A percentile compares a stretch with the other conserved stretches of the same genome.
Evolutionary conservation across 495 filamentous ascomycete species (phyloP).

Genomic region (Poronia punctata): DNA sequence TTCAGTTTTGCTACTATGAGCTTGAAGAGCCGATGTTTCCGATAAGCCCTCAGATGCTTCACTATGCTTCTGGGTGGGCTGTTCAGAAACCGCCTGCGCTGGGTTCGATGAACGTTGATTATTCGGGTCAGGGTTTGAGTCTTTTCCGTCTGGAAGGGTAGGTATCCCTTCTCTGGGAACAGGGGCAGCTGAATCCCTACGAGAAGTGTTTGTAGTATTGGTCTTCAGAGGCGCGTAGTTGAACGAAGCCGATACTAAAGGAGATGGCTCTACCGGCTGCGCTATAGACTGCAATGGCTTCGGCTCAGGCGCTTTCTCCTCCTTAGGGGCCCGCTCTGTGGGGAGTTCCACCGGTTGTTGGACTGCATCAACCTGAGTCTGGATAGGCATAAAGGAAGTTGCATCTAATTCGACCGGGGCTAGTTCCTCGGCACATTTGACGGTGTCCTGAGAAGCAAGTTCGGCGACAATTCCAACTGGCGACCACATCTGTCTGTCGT

Average conservation of each 20-base stretch:
- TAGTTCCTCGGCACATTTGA: slow-evolving; percentile 32
- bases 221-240: slow-evolving; percentile 17
- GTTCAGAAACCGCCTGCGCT: slow-evolving; percentile 3
- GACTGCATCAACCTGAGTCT: slow-evolving; percentile 9
- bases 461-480: slow-evolving; percentile 40
- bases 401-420: slow-evolving; percentile 36
- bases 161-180: not conserved
- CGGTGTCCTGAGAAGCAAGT: slow-evolving; percentile 29
- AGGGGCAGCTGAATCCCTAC: not conserved
- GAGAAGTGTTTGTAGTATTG: not conserved
- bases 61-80: slow-evolving; percentile 8
- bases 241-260: slow-evolving; percentile 23
- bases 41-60: slow-evolving; percentile 12
- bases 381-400: slow-evolving; percentile 12
- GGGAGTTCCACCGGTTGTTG: slow-evolving; percentile 23
- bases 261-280: slow-evolving; percentile 17
- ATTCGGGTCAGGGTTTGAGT: slow-evolving; percentile 3
- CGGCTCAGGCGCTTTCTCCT: slow-evolving; percentile 14
- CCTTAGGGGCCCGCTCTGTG: slow-evolving; percentile 24
- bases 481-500: slow-evolving; percentile 10
- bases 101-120: slow-evolving; percentile 32
- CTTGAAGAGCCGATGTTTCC: slow-evolving; percentile 16
- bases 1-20: slow-evolving; percentile 20
- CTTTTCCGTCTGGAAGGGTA: not conserved
- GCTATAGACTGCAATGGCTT: slow-evolving; percentile 1